Conservation (phyloP, 2,329 filamentous ascomycete genomes). For the Aspergillus sp. region DNA sequence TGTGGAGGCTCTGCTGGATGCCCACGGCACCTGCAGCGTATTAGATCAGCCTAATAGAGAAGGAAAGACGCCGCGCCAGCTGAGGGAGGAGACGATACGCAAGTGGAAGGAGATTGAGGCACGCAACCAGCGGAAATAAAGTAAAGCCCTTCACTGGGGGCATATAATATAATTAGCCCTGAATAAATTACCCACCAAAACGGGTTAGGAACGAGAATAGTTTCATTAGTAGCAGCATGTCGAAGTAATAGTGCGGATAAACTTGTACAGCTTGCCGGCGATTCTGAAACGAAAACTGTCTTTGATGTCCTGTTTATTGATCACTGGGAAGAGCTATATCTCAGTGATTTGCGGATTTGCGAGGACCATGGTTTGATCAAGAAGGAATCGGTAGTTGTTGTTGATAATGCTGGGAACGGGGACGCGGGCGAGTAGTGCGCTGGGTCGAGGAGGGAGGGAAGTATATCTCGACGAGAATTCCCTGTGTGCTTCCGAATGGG, state of each 20-base stretch:
- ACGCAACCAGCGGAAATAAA: too few species aligned
- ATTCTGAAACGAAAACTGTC: constrained; percentile 43
- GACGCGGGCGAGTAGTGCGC: neutral
- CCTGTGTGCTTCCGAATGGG: neutral
- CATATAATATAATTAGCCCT: too few species aligned
- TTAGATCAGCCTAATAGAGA: too few species aligned
- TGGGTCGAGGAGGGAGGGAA: neutral
- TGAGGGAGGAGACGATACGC: too few species aligned
- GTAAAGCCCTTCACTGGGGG: too few species aligned
- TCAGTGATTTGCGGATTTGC: constrained; percentile 69
- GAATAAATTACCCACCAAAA: too few species aligned
- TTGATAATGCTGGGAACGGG: neutral
- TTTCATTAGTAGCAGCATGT: too few species aligned
- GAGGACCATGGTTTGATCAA: constrained; percentile 66
- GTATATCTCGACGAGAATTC: neutral
- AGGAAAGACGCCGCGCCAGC: too few species aligned
- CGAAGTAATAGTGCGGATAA: constrained; percentile 58
- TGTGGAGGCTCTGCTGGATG: too few species aligned
- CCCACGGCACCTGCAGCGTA: too few species aligned
- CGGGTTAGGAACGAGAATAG: too few species aligned
- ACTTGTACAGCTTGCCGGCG: constrained; percentile 33
- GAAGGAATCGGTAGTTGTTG: constrained; percentile 42
- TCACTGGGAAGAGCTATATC: constrained; percentile 73
- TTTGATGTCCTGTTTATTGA: constrained; percentile 74
- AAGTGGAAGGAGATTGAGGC: too few species aligned